Percentiles rank a stretch among this genome's conserved stretches.
phyloP scores from a whole-genome alignment of 371 early-diverging fungal species.

The Chytridium lagenaria region DNA sequence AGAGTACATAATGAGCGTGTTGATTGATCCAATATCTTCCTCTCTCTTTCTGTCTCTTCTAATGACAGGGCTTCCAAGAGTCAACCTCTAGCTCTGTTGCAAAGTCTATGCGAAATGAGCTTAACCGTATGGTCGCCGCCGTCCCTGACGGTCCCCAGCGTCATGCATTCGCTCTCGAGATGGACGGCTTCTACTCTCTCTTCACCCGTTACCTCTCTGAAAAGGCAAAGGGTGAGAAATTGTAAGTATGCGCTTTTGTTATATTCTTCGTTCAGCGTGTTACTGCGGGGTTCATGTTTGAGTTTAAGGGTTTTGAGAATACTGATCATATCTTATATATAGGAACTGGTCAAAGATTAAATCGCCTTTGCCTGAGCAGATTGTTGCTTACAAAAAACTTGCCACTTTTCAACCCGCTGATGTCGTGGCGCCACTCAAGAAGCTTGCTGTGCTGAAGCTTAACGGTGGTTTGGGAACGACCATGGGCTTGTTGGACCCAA shows the following conservation, averaged over 20 bases:
- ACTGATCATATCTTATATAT: neutral
- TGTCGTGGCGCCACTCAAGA: conserved; percentile 68
- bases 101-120: conserved; percentile 53
- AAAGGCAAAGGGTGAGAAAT: conserved; percentile 78
- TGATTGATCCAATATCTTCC: neutral
- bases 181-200: conserved; percentile 92
- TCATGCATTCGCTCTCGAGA: conserved; percentile 52
- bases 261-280: conserved; percentile 2
- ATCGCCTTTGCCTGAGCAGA: conserved; percentile 81
- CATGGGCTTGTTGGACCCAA: conserved; percentile 99
- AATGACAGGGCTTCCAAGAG: conserved; percentile 14
- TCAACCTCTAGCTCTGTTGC: neutral
- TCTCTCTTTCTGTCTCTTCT: neutral
- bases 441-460: conserved; percentile 98
- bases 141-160: conserved; percentile 43
- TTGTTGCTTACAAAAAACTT: conserved; percentile 79
- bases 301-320: too few relatives aligned
- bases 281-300: too few relatives aligned
- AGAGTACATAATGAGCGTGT: neutral
- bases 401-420: conserved; percentile 49
- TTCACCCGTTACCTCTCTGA: conserved; percentile 84
- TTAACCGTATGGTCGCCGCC: conserved; percentile 47
- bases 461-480: conserved; percentile 99
- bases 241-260: conserved; percentile 66
- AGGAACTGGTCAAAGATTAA: conserved; percentile 94